Evolutionary conservation across 2,329 filamentous ascomycete genomes (phyloP).

Genomic region (Fusarium anguioides): DNA sequence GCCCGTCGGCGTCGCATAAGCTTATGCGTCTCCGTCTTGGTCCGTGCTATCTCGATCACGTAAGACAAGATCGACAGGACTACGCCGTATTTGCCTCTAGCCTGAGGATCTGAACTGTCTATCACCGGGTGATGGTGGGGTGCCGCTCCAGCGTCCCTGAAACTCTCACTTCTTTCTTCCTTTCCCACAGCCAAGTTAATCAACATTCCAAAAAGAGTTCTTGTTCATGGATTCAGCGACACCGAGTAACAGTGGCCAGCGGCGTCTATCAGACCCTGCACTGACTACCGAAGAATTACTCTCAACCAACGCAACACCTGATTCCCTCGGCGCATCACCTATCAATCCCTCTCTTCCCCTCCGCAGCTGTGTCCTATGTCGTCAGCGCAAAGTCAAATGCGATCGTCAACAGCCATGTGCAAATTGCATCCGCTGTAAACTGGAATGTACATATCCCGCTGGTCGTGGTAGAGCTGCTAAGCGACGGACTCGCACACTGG

Average conservation of each 20-base stretch:
- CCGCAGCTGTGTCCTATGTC: not conserved
- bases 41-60: not conserved
- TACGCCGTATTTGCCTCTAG: too few relatives aligned
- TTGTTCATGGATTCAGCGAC: not conserved
- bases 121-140: too few relatives aligned
- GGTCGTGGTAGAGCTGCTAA: not conserved
- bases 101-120: too few relatives aligned
- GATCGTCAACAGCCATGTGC: not conserved
- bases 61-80: not conserved
- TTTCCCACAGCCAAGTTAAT: too few relatives aligned
- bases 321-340: not conserved
- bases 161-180: too few relatives aligned
- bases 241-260: rapidly evolving
- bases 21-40: not conserved
- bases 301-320: not conserved
- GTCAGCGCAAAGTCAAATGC: not conserved
- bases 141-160: too few relatives aligned
- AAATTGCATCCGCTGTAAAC: not conserved
- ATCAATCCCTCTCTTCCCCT: not conserved
- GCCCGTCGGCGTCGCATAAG: not conserved
- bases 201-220: too few relatives aligned
- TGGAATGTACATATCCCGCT: not conserved
- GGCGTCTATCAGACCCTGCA: rapidly evolving
- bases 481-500: rapidly evolving
- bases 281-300: not conserved